These are phyloP conservation scores for Macroventuria anomochaeta DNA, from an alignment of 2,329 filamentous ascomycete species.

Conservation along the genomic window DNA sequence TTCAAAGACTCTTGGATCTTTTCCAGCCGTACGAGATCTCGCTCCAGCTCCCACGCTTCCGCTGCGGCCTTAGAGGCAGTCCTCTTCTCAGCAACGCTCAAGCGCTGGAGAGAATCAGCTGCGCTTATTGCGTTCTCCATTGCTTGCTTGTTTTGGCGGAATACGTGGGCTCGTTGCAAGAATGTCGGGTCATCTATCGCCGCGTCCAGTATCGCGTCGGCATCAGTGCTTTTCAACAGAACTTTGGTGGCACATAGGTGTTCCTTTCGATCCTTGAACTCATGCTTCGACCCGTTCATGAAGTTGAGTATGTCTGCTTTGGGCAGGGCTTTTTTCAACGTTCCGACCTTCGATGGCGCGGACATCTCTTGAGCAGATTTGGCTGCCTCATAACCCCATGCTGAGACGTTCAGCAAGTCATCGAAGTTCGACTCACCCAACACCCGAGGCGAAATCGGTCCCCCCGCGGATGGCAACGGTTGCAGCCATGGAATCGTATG, in stretches of 20 bases:
- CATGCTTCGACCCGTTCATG: too few species aligned
- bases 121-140: neutral
- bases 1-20: neutral
- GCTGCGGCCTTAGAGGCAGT: neutral
- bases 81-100: neutral
- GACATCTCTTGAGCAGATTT: neutral
- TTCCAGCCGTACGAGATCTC: neutral
- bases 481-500: neutral
- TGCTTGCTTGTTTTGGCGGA: neutral
- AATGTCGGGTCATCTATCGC: neutral
- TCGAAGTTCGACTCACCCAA: neutral
- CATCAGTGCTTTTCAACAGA: neutral
- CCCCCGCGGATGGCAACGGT: neutral
- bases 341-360: too few species aligned
- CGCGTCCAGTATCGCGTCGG: neutral
- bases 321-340: neutral
- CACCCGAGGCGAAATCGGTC: neutral
- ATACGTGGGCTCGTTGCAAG: neutral
- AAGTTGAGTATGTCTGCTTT: neutral
- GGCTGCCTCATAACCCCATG: neutral
- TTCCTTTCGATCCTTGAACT: neutral
- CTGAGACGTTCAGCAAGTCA: neutral
- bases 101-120: neutral
- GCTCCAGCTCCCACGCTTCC: conserved; percentile 2
- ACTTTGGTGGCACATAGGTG: neutral